Evolutionary conservation across 768 basidiomycete species (phyloP), one percentile per base, ranked within the genome.

Genomic region (Myochromella boudieri): DNA sequence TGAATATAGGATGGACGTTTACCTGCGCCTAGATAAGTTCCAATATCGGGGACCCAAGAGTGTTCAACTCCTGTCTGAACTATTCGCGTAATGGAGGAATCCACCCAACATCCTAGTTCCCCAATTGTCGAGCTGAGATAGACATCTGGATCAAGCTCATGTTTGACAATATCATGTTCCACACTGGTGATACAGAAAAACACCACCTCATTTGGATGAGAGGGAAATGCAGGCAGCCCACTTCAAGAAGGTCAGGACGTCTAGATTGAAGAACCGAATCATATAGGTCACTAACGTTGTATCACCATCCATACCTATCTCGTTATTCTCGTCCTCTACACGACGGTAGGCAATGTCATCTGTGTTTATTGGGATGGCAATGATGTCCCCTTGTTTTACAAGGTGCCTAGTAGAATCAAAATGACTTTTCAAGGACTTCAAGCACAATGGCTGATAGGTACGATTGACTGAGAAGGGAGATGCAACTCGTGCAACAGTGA

Each of bases 91-190:
- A 75, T 60, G 1, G 72, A 61, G 1, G 83, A 67, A 56, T 97
- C 91, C 15, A 97, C 74, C 78, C 88, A 89, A 58, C 87, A 95
- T 0, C 95, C 95, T 14, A 94, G 61, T 56, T 90, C 82, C 4
- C 87, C 89, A 15, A 76, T 63, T 0, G 76, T 74, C 1, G 76
- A 76, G 12, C 81, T 79, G 18, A 77, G 69, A 53, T 81, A 78
- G 5, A 78, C 61, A 51, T 84, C 81, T 17, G 61, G 49, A 15
- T 53, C 48, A 51, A 59, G 48, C 44, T 60, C 33, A 53, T 62
- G 63, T 26, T 73, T 57, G 5, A 81, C 61, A 0, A 82, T 67
- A 42, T 82, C 81, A 58, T 83, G 80, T 25, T 89, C 86, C 26
- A 97, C 66, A 45, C 86, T 80, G 11, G 89, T 88, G 39, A 97